phyloP scores from a whole-genome alignment of 306 rosid species.

The Morella rubra region DNA sequence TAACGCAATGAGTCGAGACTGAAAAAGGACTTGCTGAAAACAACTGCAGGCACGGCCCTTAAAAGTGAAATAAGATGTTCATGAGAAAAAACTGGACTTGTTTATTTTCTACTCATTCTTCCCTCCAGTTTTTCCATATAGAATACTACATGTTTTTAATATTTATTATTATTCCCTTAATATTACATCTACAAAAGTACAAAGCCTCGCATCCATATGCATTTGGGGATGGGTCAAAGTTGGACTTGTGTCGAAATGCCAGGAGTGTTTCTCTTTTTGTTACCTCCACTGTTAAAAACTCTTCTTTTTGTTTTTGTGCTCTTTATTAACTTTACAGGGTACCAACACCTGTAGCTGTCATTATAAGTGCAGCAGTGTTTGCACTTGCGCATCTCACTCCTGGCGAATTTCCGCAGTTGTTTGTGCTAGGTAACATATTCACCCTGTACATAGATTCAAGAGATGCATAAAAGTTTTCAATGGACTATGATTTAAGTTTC shows the following conservation, averaged over 20 bases:
- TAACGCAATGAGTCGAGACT: neutral
- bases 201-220: neutral
- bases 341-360: conserved; percentile 84
- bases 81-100: neutral
- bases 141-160: neutral
- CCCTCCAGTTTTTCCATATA: neutral
- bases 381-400: conserved; percentile 98
- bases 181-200: neutral
- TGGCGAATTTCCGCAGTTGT: conserved; percentile 92
- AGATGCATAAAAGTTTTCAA: neutral
- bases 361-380: conserved; percentile 76
- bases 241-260: too few species aligned
- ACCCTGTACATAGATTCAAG: neutral
- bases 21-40: neutral
- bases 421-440: conserved; percentile 73
- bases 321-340: conserved; percentile 55
- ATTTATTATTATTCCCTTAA: neutral
- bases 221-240: neutral
- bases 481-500: neutral
- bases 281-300: neutral
- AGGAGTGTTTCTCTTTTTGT: neutral
- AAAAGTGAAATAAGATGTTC: neutral
- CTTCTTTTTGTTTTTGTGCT: neutral
- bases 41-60: neutral
- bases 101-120: neutral